These are phyloP conservation scores for Citrullus amarus DNA, from an alignment of 306 rosid genomes.

Conservation along the genomic window DNA sequence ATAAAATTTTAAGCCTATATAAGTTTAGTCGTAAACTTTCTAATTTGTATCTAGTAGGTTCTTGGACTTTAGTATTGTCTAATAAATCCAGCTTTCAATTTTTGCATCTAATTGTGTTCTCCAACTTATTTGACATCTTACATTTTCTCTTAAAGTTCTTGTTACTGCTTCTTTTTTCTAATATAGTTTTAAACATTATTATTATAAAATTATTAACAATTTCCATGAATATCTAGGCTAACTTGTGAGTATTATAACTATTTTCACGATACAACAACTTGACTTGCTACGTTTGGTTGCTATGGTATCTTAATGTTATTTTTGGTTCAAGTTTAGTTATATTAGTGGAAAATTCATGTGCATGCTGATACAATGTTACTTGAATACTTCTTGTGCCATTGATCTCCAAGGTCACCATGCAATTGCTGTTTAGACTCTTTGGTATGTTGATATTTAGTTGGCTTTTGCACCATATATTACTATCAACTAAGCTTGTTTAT, in stretches of 20 bases:
- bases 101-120: neutral
- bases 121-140: neutral
- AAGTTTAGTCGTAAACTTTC: too few relatives aligned
- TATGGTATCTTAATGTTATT: neutral
- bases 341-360: neutral
- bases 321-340: neutral
- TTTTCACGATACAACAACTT: neutral
- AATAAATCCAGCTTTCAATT: too few relatives aligned
- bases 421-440: neutral
- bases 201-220: too few relatives aligned
- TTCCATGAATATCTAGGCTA: neutral
- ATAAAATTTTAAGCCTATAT: too few relatives aligned
- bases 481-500: neutral
- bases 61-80: neutral
- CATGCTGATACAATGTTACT: neutral
- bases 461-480: neutral
- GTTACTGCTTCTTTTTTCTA: too few relatives aligned
- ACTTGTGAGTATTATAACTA: neutral
- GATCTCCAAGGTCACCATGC: neutral
- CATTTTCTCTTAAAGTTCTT: neutral
- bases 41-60: neutral
- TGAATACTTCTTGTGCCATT: neutral
- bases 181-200: too few relatives aligned
- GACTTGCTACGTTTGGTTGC: neutral
- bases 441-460: neutral